A percentile compares a stretch with the other conserved stretches of the same genome.
Evolutionary conservation across 2,329 filamentous ascomycete genomes (phyloP).

Genomic region (Penicillium sp.): DNA sequence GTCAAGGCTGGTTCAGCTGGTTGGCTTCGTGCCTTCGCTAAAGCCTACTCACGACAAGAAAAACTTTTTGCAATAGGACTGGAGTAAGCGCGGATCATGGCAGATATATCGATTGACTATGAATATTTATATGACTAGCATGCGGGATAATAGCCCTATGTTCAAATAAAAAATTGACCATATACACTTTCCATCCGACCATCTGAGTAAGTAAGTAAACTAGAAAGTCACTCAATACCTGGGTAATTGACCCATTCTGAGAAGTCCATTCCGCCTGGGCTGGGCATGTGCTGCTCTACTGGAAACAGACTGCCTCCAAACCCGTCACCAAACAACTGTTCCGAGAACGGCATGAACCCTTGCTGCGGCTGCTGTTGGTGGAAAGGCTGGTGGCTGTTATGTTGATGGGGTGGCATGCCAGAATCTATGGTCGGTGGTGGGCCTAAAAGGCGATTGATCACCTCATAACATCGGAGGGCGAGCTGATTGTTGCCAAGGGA

Average conservation of each 20-base stretch:
- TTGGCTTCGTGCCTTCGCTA: slow-evolving; percentile 18
- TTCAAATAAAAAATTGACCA: slow-evolving; percentile 4
- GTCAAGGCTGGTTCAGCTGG: slow-evolving; percentile 17
- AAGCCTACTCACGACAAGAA: background rate
- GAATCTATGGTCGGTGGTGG: slow-evolving; percentile 32
- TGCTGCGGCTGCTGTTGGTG: slow-evolving; percentile 25
- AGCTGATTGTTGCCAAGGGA: slow-evolving; percentile 45
- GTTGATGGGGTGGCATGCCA: slow-evolving; percentile 3
- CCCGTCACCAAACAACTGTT: slow-evolving; percentile 42
- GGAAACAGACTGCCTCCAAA: slow-evolving; percentile 42
- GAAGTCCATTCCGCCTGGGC: slow-evolving; percentile 41
- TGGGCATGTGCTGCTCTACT: slow-evolving; percentile 36
- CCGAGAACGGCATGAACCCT: slow-evolving; percentile 43
- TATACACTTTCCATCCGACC: slow-evolving; percentile 8
- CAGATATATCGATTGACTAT: background rate
- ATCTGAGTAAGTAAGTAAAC: background rate
- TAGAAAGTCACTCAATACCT: slow-evolving; percentile 24
- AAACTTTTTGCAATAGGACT: background rate
- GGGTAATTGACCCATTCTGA: slow-evolving; percentile 47
- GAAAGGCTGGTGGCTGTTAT: slow-evolving; percentile 19
- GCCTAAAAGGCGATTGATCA: slow-evolving; percentile 43
- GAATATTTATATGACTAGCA: background rate
- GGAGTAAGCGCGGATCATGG: slow-evolving; percentile 6
- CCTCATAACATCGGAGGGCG: slow-evolving; percentile 44
- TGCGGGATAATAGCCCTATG: background rate